Conservation (phyloP, 306 rosid genomes). For the Vicia faba region DNA sequence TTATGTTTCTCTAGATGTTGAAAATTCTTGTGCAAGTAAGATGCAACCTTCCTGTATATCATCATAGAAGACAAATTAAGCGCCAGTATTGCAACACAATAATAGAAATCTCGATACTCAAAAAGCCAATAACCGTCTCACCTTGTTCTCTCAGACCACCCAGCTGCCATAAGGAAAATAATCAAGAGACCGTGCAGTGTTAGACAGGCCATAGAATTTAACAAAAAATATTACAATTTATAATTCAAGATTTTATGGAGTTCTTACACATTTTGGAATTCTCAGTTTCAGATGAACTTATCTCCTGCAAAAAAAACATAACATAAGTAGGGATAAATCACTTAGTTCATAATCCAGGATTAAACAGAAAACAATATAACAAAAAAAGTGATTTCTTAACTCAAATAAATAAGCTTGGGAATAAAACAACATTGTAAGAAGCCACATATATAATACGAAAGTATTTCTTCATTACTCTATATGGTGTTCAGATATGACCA, state of each 20-base stretch:
- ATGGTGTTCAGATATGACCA: not conserved
- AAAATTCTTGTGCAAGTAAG: conserved; percentile 53
- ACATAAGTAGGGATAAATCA: conserved; percentile 8
- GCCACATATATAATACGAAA: no score
- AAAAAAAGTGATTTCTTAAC: no score
- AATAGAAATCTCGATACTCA: conserved; percentile 16
- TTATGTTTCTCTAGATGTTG: conserved; percentile 34
- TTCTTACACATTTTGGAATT: conserved; percentile 54
- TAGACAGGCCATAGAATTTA: conserved; percentile 28
- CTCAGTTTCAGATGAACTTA: conserved; percentile 42
- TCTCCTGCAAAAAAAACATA: conserved; percentile 50
- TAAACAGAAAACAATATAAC: no score
- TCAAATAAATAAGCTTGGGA: no score
- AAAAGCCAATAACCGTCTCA: conserved; percentile 40
- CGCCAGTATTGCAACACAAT: conserved; percentile 18
- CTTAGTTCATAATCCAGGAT: no score
- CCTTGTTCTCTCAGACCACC: conserved; percentile 82
- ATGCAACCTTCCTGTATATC: conserved; percentile 61
- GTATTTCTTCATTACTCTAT: not conserved
- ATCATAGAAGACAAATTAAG: conserved; percentile 33
- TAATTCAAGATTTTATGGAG: conserved; percentile 37
- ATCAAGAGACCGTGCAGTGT: conserved; percentile 34
- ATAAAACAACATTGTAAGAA: no score
- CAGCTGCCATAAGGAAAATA: conserved; percentile 52
- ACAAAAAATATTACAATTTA: conserved; percentile 29